A percentile compares a stretch with the other conserved stretches of the same genome.
Evolutionary conservation across 2,329 filamentous ascomycete genomes (phyloP).

Genomic region (Colletotrichum gigasporum): DNA sequence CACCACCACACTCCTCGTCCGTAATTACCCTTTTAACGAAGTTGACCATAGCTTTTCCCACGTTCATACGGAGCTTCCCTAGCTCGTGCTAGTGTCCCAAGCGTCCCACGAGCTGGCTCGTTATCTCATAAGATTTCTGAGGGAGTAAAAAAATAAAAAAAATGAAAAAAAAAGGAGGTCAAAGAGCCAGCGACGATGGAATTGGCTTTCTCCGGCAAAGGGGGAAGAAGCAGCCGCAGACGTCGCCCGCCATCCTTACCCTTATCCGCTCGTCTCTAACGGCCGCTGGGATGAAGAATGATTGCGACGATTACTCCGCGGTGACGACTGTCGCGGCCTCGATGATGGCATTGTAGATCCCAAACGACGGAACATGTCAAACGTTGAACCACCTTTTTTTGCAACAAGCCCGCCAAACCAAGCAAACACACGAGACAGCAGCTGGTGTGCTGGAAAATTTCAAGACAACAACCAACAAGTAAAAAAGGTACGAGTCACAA

Average conservation of each 20-base stretch:
- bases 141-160: not conserved
- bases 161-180: not conserved
- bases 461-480: too few species aligned
- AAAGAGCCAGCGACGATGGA: constrained; percentile 3
- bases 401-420: not conserved
- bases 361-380: not conserved
- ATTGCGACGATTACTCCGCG: constrained; percentile 9
- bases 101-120: not conserved
- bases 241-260: constrained; percentile 1
- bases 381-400: not conserved
- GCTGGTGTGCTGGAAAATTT: not conserved
- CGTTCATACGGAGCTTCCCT: constrained; percentile 18
- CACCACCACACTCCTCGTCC: constrained; percentile 14
- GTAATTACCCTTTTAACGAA: constrained; percentile 6
- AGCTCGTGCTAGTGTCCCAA: not conserved
- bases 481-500: not conserved
- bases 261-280: not conserved
- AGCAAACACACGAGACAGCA: not conserved
- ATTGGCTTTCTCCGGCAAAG: constrained; percentile 4
- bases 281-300: not conserved
- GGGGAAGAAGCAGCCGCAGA: not conserved
- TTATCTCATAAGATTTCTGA: not conserved
- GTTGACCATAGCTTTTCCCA: constrained; percentile 1
- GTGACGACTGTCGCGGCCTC: not conserved
- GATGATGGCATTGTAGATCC: not conserved